Conservation (phyloP, 148 eudicot species). For the Vaccinium darrowii region DNA sequence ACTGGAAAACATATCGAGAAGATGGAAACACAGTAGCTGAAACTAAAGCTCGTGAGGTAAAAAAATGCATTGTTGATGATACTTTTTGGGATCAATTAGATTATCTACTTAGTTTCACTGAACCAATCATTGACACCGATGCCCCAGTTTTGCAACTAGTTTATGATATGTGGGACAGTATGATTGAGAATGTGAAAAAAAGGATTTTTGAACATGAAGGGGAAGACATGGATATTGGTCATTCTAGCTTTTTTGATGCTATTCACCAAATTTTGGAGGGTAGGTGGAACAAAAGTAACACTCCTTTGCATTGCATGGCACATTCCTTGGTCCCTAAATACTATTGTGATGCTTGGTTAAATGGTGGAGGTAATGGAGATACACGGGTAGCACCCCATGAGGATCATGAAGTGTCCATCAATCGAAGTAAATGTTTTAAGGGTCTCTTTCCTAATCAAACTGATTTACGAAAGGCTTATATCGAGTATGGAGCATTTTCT, state of each 20-base stretch:
- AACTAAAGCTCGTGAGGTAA: conserved; percentile 7
- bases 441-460: conserved; percentile 3
- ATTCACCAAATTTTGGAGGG: conserved; percentile 12
- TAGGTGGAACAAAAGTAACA: conserved; percentile 29
- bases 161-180: too few species aligned
- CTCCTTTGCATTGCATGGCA: conserved; percentile 13
- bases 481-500: too few species aligned
- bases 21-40: not conserved
- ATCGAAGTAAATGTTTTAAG: conserved; percentile 16
- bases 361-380: too few species aligned
- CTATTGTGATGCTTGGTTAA: too few species aligned
- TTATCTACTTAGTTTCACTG: too few species aligned
- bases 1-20: not conserved
- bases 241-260: not conserved
- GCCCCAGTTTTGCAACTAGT: not conserved
- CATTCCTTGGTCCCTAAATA: too few species aligned
- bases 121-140: not conserved
- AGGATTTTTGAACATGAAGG: too few species aligned
- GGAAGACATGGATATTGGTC: not conserved
- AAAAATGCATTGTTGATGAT: not conserved
- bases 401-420: conserved; percentile 12
- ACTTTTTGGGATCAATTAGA: not conserved
- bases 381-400: not conserved
- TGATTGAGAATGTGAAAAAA: not conserved
- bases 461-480: not conserved